These are phyloP conservation scores for Rhynchosporium secalis DNA, from an alignment of 2,329 filamentous ascomycete genomes.

Conservation along the genomic window DNA sequence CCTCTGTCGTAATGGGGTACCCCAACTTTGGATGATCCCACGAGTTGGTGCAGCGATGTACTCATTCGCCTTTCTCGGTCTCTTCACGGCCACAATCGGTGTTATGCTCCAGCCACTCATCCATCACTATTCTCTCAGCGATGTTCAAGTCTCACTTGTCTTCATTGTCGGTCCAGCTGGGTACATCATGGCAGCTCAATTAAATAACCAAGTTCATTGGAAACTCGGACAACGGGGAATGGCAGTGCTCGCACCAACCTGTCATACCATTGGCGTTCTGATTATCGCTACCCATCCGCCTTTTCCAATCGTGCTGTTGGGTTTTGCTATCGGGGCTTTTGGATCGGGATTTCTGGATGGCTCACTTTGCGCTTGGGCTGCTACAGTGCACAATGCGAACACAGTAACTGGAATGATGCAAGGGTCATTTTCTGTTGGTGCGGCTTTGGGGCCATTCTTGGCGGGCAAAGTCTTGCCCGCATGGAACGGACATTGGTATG, in stretches of 20 bases:
- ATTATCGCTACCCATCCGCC: conserved; percentile 1
- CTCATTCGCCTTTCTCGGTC: conserved; percentile 5
- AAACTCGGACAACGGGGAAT: not conserved
- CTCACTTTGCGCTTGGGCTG: conserved; percentile 1
- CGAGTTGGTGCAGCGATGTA: conserved; percentile 2
- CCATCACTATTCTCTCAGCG: not conserved
- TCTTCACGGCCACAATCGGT: not conserved
- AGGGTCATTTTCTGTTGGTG: conserved; percentile 2
- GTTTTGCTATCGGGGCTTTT: not conserved
- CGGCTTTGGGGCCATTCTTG: not conserved
- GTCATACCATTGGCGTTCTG: not conserved
- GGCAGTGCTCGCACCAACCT: not conserved
- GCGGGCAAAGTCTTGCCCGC: not conserved
- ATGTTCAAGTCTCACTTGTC: conserved; percentile 3
- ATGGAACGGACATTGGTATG: not conserved
- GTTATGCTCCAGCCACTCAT: conserved; percentile 1
- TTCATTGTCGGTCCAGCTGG: conserved; percentile 1
- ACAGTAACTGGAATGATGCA: conserved; percentile 3
- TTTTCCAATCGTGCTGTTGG: not conserved
- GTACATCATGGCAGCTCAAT: not conserved
- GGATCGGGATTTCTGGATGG: conserved; percentile 3
- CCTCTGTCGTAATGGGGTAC: not conserved
- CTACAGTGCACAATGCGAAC: conserved; percentile 6
- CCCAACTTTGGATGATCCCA: conserved; percentile 5
- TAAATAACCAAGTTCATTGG: not conserved